phyloP scores from a whole-genome alignment of 2,329 filamentous ascomycete genomes.

The Remersonia thermophila region DNA sequence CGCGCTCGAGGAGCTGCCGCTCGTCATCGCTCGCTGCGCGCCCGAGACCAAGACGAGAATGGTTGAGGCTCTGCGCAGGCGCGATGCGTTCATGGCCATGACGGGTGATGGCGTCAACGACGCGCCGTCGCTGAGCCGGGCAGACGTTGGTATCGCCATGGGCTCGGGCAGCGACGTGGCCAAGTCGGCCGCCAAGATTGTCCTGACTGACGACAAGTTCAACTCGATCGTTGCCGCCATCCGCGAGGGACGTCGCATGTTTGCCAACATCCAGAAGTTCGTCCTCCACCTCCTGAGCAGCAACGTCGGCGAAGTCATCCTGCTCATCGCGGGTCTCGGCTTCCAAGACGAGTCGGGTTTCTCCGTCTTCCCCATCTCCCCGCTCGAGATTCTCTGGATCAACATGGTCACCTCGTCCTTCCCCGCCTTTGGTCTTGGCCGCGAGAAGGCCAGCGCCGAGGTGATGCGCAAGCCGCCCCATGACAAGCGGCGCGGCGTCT shows the following conservation, averaged over 20 bases:
- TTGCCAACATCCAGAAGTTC: constrained; percentile 84
- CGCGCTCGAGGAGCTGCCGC: constrained; percentile 57
- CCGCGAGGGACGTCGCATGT: constrained; percentile 71
- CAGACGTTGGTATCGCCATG: constrained; percentile 85
- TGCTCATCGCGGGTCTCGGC: constrained; percentile 66
- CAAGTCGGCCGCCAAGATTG: constrained; percentile 70
- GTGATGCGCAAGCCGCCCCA: constrained; percentile 74
- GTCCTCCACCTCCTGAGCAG: constrained; percentile 67
- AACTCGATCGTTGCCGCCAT: constrained; percentile 75
- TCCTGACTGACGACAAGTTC: constrained; percentile 80
- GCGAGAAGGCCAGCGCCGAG: constrained; percentile 61
- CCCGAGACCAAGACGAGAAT: constrained; percentile 82
- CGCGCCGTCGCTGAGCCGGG: constrained; percentile 64
- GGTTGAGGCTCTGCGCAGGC: constrained; percentile 76
- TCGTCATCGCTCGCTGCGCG: constrained; percentile 74
- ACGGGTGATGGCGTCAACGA: constrained; percentile 85
- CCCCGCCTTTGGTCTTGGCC: constrained; percentile 77
- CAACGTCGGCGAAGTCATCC: constrained; percentile 75
- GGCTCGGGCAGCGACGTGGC: constrained; percentile 79
- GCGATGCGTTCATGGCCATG: constrained; percentile 69
- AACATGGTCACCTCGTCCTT: constrained; percentile 86
- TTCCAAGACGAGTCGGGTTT: constrained; percentile 62
- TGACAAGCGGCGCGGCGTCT: constrained; percentile 54
- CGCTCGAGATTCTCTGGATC: constrained; percentile 84
- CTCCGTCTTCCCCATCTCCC: constrained; percentile 76